Percentiles rank a stretch among this genome's conserved stretches.
phyloP scores from a whole-genome alignment of 805 yeast species.

The Suhomyces xylopsoci region DNA sequence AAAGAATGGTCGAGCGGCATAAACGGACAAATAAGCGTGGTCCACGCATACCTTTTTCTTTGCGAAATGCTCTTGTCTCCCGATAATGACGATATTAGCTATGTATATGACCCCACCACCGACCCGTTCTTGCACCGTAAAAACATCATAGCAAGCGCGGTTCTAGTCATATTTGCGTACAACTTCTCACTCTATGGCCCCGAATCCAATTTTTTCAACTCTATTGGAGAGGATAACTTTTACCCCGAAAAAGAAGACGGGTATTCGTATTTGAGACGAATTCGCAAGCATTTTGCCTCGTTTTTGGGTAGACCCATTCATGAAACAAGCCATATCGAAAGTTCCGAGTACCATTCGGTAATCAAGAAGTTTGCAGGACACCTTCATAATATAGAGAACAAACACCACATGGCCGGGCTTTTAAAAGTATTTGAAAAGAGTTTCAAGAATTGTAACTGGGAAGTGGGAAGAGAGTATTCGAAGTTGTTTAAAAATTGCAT shows the following conservation, averaged over 20 bases:
- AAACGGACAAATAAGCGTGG: conserved; percentile 30
- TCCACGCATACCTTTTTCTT: conserved; percentile 60
- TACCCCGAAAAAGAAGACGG: conserved; percentile 47
- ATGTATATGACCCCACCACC: conserved; percentile 47
- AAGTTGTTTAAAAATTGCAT: conserved; percentile 52
- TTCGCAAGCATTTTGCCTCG: conserved; percentile 40
- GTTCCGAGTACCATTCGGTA: conserved; percentile 39
- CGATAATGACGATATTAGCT: conserved; percentile 45
- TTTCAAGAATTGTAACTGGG: conserved; percentile 46
- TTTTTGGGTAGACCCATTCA: conserved; percentile 23
- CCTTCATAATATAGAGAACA: conserved; percentile 38
- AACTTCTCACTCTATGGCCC: conserved; percentile 48
- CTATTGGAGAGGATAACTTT: conserved; percentile 10
- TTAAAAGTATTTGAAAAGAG: conserved; percentile 42
- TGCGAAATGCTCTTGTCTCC: conserved; percentile 61
- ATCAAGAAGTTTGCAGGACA: conserved; percentile 41
- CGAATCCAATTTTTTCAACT: conserved; percentile 32
- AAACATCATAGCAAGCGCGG: conserved; percentile 40
- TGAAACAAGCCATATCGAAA: conserved; percentile 9
- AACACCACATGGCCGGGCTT: conserved; percentile 55
- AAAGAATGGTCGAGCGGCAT: conserved; percentile 8
- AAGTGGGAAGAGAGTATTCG: conserved; percentile 55
- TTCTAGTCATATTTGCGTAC: conserved; percentile 52
- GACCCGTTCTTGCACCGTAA: conserved; percentile 45
- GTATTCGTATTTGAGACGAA: conserved; percentile 46